Evolutionary conservation across 805 yeast species (phyloP).

Genomic region (Spathaspora passalidarum): DNA sequence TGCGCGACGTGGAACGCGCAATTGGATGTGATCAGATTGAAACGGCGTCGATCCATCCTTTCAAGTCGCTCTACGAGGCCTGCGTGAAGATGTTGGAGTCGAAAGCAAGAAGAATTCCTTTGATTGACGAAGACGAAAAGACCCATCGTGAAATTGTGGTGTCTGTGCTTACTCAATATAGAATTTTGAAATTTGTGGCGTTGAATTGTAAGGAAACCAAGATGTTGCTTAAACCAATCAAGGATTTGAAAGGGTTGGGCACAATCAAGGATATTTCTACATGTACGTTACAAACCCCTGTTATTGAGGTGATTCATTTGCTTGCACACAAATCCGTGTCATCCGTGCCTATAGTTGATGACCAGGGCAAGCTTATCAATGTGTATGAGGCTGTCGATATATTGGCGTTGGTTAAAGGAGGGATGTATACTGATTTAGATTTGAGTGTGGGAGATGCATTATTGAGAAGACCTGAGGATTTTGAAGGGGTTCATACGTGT

Average conservation of each 20-base stretch:
- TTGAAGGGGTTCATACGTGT: slow-evolving; percentile 97
- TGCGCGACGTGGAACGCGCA: slow-evolving; percentile 81
- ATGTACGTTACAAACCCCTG: slow-evolving; percentile 88
- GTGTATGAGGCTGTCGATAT: slow-evolving; percentile 97
- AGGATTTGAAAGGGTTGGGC: slow-evolving; percentile 65
- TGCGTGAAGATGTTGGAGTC: slow-evolving; percentile 88
- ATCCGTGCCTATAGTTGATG: slow-evolving; percentile 91
- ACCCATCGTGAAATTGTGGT: slow-evolving; percentile 93
- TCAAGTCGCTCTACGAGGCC: slow-evolving; percentile 84
- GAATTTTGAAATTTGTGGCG: slow-evolving; percentile 92
- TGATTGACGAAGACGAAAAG: slow-evolving; percentile 90
- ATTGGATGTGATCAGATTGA: slow-evolving; percentile 86
- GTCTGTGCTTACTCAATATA: slow-evolving; percentile 90
- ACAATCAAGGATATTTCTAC: slow-evolving; percentile 56
- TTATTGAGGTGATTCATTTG: slow-evolving; percentile 84
- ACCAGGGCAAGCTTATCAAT: slow-evolving; percentile 62
- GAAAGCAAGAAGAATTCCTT: slow-evolving; percentile 88
- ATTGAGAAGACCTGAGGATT: slow-evolving; percentile 90
- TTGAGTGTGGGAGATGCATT: slow-evolving; percentile 94
- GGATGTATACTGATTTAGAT: slow-evolving; percentile 85
- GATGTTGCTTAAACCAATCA: slow-evolving; percentile 72
- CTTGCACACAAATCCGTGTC: slow-evolving; percentile 79
- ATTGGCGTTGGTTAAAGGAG: slow-evolving; percentile 87
- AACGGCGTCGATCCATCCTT: slow-evolving; percentile 86
- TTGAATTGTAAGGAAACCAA: slow-evolving; percentile 93